These are phyloP conservation scores for Sporobolomyces phaffii DNA, from an alignment of 768 basidiomycete genomes.

Conservation along the genomic window DNA sequence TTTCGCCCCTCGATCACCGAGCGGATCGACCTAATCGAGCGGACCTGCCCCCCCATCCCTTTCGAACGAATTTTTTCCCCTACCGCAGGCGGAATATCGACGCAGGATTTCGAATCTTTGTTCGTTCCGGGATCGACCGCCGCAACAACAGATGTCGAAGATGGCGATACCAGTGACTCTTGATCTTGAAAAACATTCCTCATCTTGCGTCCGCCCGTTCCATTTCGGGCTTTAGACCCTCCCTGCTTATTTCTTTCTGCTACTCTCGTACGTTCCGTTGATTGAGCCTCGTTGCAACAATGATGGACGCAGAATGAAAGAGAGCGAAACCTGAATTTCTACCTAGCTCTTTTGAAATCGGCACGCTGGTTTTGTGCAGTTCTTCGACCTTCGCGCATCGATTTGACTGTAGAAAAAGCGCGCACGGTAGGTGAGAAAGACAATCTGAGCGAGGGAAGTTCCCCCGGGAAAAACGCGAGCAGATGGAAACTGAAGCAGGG, in stretches of 20 bases:
- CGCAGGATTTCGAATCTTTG: slow-evolving; percentile 31
- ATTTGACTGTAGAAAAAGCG: not conserved
- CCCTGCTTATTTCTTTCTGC: no score
- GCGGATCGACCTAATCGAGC: no score
- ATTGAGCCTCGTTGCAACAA: no score
- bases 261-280: no score
- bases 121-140: slow-evolving; percentile 7
- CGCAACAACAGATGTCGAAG: not conserved
- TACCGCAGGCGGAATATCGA: slow-evolving; percentile 13
- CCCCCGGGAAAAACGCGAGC: no score
- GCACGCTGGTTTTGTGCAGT: not conserved
- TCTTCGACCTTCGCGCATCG: slow-evolving; percentile 1
- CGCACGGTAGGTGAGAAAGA: not conserved
- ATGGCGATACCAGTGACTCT: slow-evolving; percentile 5
- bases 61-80: not conserved
- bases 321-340: no score
- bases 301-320: no score
- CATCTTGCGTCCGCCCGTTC: no score
- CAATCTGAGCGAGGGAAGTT: not conserved
- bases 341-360: not conserved
- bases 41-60: no score
- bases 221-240: no score
- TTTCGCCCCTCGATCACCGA: no score
- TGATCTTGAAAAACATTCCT: no score
- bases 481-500: not conserved